Evolutionary conservation across 495 filamentous ascomycete genomes (phyloP).

Genomic region (Cercophora newfieldiana): DNA sequence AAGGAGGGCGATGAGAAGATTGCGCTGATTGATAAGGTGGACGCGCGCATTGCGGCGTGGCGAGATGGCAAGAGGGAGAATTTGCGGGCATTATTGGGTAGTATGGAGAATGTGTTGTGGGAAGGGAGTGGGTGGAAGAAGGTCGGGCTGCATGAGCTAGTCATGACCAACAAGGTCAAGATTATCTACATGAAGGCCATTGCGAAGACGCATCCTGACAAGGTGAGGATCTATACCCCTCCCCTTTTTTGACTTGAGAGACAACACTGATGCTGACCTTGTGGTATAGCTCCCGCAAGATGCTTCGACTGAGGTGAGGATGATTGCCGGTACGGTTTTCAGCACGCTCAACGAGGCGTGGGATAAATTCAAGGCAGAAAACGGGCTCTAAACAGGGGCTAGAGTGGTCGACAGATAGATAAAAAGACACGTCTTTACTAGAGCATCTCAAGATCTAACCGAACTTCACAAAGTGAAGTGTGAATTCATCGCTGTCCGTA

Average conservation of each 20-base stretch:
- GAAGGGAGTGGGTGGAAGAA: slow-evolving; percentile 93
- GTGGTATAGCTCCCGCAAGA: slow-evolving; percentile 70
- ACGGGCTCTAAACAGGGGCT: slow-evolving; percentile 59
- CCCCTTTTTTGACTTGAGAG: background rate
- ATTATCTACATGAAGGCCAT: slow-evolving; percentile 98
- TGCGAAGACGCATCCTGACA: slow-evolving; percentile 96
- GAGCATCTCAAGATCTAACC: background rate
- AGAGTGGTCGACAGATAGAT: background rate
- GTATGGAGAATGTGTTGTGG: slow-evolving; percentile 88
- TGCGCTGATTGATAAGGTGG: slow-evolving; percentile 79
- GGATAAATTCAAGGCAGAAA: slow-evolving; percentile 96
- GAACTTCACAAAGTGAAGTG: background rate
- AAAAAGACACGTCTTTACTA: background rate
- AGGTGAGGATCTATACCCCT: no score
- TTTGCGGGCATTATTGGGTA: slow-evolving; percentile 82
- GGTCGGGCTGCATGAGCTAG: slow-evolving; percentile 86
- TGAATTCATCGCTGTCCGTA: slow-evolving; percentile 1
- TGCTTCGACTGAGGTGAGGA: slow-evolving; percentile 89
- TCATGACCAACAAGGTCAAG: slow-evolving; percentile 91
- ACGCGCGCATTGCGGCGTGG: slow-evolving; percentile 75
- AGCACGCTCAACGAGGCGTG: slow-evolving; percentile 93
- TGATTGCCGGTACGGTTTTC: slow-evolving; percentile 91
- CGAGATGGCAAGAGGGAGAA: slow-evolving; percentile 89
- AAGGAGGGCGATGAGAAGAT: slow-evolving; percentile 89
- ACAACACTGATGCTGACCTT: background rate